phyloP scores from a whole-genome alignment of 2,329 filamentous ascomycete genomes.

The Gnomoniopsis sp. region DNA sequence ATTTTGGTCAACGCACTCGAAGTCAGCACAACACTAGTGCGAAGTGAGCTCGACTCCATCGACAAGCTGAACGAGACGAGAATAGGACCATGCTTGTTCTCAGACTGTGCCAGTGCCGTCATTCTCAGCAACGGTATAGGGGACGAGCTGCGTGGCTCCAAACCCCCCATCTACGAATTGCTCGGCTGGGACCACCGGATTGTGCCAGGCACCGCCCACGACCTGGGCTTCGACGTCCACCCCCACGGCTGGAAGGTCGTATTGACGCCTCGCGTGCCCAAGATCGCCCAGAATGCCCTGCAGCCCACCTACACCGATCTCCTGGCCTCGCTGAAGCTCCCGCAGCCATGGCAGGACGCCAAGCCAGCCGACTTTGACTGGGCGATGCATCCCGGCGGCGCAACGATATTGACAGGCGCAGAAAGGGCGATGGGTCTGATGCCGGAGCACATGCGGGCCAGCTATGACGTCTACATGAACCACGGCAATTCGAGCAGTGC shows the following conservation, averaged over 20 bases:
- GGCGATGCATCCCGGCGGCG: constrained; percentile 69
- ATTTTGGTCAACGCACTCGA: constrained; percentile 65
- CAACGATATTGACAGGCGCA: constrained; percentile 62
- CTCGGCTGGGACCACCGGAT: constrained; percentile 63
- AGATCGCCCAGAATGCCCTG: constrained; percentile 49
- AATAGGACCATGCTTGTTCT: constrained; percentile 66
- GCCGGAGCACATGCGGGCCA: constrained; percentile 65
- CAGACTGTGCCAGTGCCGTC: constrained; percentile 65
- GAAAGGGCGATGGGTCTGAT: constrained; percentile 55
- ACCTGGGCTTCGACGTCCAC: constrained; percentile 65
- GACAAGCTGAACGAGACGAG: constrained; percentile 55
- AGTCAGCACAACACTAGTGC: constrained; percentile 56
- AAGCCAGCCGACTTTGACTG: constrained; percentile 62
- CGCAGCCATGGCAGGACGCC: constrained; percentile 37
- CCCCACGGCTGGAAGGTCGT: constrained; percentile 66
- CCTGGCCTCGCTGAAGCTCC: constrained; percentile 35
- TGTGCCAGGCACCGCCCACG: constrained; percentile 57
- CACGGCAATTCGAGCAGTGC: constrained; percentile 69
- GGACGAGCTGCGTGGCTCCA: constrained; percentile 22
- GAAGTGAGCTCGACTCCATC: constrained; percentile 64
- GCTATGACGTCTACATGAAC: constrained; percentile 64
- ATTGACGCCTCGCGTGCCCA: constrained; percentile 58
- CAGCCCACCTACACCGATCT: constrained; percentile 53
- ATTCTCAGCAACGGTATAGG: constrained; percentile 64
- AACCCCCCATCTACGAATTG: constrained; percentile 53